Conservation (phyloP, 306 rosid genomes). For the Acacia melanoxylon region DNA sequence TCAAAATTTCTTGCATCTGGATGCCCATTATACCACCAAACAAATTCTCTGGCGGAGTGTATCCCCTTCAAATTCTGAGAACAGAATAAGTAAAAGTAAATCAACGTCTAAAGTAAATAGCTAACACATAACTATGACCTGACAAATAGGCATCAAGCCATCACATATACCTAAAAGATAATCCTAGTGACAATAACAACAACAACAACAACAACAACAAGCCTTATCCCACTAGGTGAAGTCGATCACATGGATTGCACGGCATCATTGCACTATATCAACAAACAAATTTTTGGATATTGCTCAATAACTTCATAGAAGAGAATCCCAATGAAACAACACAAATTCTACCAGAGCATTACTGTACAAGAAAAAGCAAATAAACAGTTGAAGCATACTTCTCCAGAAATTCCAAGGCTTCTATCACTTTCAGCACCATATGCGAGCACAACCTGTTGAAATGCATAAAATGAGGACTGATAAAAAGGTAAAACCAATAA, state of each 20-base stretch:
- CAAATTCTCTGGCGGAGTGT: conserved; percentile 93
- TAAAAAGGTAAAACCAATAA: conserved; percentile 20
- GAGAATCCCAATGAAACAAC: conserved; percentile 15
- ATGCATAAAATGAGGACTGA: conserved; percentile 26
- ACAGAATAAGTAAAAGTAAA: neutral
- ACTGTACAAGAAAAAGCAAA: conserved; percentile 21
- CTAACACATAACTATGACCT: neutral
- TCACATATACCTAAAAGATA: conserved; percentile 21
- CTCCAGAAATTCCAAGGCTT: conserved; percentile 81
- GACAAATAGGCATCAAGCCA: conserved; percentile 19
- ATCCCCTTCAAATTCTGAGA: conserved; percentile 71
- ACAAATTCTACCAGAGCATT: conserved; percentile 12
- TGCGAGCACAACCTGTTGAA: conserved; percentile 83
- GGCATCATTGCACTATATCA: too few relatives aligned
- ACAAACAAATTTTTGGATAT: too few relatives aligned
- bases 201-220: neutral
- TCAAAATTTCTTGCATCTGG: conserved; percentile 77
- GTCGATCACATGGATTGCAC: too few relatives aligned
- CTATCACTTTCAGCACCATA: conserved; percentile 97
- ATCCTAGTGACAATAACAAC: neutral
- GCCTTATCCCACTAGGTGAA: too few relatives aligned
- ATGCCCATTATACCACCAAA: conserved; percentile 99
- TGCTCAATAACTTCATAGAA: neutral
- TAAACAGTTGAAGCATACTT: conserved; percentile 53
- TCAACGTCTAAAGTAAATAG: neutral